Conservation (phyloP, 2,329 filamentous ascomycete genomes). For the Chaetomiaceae sp. region DNA sequence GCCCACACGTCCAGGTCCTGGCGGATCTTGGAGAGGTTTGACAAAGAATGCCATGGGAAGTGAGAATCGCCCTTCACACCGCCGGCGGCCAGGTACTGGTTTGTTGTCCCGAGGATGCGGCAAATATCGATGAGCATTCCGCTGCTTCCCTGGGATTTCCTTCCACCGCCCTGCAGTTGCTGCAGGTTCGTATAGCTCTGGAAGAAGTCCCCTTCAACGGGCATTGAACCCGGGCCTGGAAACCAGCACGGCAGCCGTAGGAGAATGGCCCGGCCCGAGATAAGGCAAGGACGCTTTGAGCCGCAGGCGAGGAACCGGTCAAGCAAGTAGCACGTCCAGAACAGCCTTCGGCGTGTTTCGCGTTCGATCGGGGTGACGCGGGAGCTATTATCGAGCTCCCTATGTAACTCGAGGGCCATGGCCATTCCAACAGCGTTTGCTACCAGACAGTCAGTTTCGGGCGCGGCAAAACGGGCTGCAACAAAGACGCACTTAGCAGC, state of each 20-base stretch:
- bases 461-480: neutral
- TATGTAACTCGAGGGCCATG: constrained; percentile 74
- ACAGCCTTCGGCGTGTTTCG: constrained; percentile 73
- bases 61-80: constrained; percentile 87
- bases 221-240: constrained; percentile 54
- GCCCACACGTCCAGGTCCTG: constrained; percentile 84
- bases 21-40: constrained; percentile 78
- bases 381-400: constrained; percentile 63
- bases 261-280: constrained; percentile 71
- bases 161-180: constrained; percentile 63
- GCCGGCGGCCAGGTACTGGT: constrained; percentile 76
- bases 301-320: constrained; percentile 80
- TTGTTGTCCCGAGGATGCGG: constrained; percentile 76
- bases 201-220: constrained; percentile 75
- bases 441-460: constrained; percentile 39
- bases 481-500: constrained; percentile 59
- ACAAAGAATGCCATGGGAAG: constrained; percentile 85
- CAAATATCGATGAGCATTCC: constrained; percentile 82
- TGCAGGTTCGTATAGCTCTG: constrained; percentile 73
- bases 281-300: constrained; percentile 75
- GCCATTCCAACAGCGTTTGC: constrained; percentile 77
- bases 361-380: constrained; percentile 64
- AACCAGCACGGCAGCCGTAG: constrained; percentile 73
- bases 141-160: constrained; percentile 68
- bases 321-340: constrained; percentile 85